Conservation (phyloP, 176 grass and related monocot genomes). For the Carex myosuroides region DNA sequence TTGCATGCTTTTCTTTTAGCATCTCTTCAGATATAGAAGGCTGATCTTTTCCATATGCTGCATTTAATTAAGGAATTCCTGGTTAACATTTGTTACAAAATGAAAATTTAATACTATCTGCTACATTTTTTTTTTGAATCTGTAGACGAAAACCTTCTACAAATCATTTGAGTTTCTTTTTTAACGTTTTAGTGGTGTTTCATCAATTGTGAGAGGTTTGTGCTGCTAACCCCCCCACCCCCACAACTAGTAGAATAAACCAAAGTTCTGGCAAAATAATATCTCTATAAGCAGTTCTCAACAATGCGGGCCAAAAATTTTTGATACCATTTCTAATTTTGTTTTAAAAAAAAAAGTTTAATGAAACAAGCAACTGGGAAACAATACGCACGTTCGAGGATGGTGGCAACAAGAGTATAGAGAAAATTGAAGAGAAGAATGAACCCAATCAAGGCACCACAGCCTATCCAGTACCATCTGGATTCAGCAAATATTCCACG, state of each 20-base stretch:
- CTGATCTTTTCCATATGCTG: slow-evolving; percentile 66
- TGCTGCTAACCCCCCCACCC: no score
- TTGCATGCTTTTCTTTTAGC: slow-evolving; percentile 60
- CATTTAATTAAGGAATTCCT: not conserved
- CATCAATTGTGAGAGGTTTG: no score
- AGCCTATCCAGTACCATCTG: slow-evolving; percentile 91
- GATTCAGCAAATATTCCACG: slow-evolving; percentile 81
- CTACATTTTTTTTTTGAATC: not conserved
- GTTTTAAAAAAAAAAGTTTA: not conserved
- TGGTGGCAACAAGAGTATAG: slow-evolving; percentile 60
- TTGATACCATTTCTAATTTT: not conserved
- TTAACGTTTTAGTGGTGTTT: not conserved
- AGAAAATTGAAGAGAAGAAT: slow-evolving; percentile 73
- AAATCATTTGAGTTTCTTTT: not conserved
- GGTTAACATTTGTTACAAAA: not conserved
- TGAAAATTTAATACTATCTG: not conserved
- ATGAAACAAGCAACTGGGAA: not conserved
- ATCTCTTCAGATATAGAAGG: slow-evolving; percentile 64
- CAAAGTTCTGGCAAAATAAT: no score
- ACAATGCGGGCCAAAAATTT: not conserved
- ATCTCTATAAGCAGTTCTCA: not conserved
- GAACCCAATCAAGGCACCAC: slow-evolving; percentile 69
- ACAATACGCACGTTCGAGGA: slow-evolving; percentile 35
- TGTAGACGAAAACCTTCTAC: not conserved
- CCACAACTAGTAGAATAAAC: not conserved